A percentile compares a stretch with the other conserved stretches of the same genome.
Evolutionary conservation across 176 grass and related monocot species (phyloP).

Genomic region (Musa beccarii): DNA sequence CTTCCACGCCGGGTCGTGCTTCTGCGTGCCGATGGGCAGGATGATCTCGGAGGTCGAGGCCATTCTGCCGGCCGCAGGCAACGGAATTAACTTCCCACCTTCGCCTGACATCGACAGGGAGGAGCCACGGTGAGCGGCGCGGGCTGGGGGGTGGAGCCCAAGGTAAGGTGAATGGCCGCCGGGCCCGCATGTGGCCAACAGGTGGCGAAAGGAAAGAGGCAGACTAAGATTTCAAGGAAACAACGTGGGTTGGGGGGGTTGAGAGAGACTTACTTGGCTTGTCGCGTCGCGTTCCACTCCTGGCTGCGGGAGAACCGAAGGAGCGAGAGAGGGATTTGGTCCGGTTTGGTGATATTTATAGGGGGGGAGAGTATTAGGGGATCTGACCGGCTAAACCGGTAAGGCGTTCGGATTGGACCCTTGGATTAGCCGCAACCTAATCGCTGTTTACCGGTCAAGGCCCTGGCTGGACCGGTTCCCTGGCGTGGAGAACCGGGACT

Average conservation of each 20-base stretch:
- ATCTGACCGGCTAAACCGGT: conserved; percentile 8
- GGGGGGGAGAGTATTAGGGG: not conserved
- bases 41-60: conserved; percentile 33
- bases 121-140: not conserved
- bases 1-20: conserved; percentile 94
- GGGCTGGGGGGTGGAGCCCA: not conserved
- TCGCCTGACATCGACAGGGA: not conserved
- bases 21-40: conserved; percentile 66
- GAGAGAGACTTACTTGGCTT: conserved; percentile 4
- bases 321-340: not conserved
- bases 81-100: not conserved
- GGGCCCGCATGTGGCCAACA: not conserved
- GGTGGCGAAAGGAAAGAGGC: not conserved
- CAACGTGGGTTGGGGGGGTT: not conserved
- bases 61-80: conserved; percentile 16
- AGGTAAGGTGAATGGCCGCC: too few relatives aligned
- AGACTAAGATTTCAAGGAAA: not conserved
- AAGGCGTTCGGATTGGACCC: not conserved
- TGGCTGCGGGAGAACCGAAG: not conserved
- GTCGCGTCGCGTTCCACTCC: not conserved
- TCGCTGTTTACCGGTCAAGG: not conserved
- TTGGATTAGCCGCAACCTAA: not conserved
- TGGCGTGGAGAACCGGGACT: not conserved
- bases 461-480: not conserved
- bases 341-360: conserved; percentile 14